These are phyloP conservation scores for Leccinum barrowsii DNA, from an alignment of 768 basidiomycete genomes.

Conservation along the genomic window DNA sequence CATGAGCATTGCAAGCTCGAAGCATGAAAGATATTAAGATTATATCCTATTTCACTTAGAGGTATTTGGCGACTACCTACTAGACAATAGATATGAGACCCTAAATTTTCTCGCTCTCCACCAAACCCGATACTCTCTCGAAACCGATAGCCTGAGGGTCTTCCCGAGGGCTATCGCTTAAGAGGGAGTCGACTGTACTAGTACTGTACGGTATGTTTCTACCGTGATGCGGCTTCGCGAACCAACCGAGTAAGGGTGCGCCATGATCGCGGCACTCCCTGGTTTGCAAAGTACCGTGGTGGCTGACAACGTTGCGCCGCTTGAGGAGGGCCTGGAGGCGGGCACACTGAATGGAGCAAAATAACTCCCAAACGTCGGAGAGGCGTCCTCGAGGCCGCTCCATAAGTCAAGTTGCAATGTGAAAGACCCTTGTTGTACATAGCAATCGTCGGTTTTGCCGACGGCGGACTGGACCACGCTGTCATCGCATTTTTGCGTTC, in stretches of 20 bases:
- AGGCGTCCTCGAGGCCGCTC: slow-evolving; percentile 23
- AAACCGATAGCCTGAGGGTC: no score
- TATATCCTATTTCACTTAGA: no score
- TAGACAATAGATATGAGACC: no score
- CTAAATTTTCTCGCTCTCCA: no score
- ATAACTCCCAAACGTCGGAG: slow-evolving; percentile 17
- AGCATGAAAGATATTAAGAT: no score
- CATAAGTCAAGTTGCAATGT: slow-evolving; percentile 4
- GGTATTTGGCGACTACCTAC: no score
- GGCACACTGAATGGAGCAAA: slow-evolving; percentile 11
- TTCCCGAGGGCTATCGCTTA: no score
- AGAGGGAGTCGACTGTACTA: background rate
- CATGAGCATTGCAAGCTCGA: no score
- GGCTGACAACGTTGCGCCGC: background rate
- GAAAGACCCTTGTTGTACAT: slow-evolving; percentile 3
- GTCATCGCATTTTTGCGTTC: slow-evolving; percentile 11
- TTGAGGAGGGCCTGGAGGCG: background rate
- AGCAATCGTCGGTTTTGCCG: slow-evolving; percentile 17
- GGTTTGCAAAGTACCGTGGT: background rate
- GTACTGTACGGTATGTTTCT: background rate
- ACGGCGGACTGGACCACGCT: slow-evolving; percentile 11
- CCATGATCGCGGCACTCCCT: slow-evolving; percentile 1
- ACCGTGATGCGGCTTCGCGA: background rate
- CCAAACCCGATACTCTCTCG: no score
- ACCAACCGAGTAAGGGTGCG: slow-evolving; percentile 3